Evolutionary conservation across 257 asterid genomes (phyloP), one percentile per base, ranked within the genome.

Genomic region (Primulina eburnea): DNA sequence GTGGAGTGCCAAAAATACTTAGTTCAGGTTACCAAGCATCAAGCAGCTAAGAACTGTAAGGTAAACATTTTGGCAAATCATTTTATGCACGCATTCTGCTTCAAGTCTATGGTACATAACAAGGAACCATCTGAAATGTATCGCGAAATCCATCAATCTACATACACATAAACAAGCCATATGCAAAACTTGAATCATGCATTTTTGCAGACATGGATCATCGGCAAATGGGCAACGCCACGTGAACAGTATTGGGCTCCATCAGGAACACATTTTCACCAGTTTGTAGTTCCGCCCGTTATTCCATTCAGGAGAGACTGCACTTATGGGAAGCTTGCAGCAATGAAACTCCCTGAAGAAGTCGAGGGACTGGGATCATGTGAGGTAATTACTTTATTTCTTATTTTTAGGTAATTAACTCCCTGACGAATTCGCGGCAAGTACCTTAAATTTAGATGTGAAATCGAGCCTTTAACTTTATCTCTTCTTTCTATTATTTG

Each of bases 241-340:
- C 71, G 90, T 73, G 89, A 88, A 60, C 97, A 90, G 68, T 85
- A 84, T 57, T 82, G 86, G 81, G 96, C 95, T 6, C 95, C 96
- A 40, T 70, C 88, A 40, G 95, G 96, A 66, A 84, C 95, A 9
- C 93, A 86, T 74, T 88, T 90, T 69, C 88, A 88, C 81, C 96
- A 90, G 80, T 90, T 86, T 75, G 97, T 90, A 59, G 97, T 90
- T 67, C 96, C 97, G 30, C 95, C 98, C 3, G 65, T 89, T 68
- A 83, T 92, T 65, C 82, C 94, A 35, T 84, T 92, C 69, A 81
- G 98, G 60, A 82, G 98, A 70, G 98, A 88, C 86, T 92, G 97
- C 74, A 88, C 91, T 61, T 92, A 88, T 33, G 97, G 96, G 38
- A 84, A 84, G 68, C 67, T 89, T 24, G 97, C 98, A 37, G 98